phyloP scores from a whole-genome alignment of 768 basidiomycete genomes.

The Tephrocybe sp. region DNA sequence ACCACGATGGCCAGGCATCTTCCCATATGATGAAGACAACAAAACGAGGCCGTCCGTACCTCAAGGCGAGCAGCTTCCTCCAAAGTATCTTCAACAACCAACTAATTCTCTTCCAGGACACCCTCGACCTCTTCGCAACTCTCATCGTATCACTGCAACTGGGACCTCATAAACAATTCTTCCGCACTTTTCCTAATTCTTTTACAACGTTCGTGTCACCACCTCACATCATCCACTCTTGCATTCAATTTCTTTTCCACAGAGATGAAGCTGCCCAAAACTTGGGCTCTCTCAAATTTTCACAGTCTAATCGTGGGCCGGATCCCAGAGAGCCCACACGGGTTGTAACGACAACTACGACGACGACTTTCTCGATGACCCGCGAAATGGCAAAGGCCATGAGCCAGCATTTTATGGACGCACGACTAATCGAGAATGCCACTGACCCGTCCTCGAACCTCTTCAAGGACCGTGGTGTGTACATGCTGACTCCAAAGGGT shows the following conservation, averaged over 20 bases:
- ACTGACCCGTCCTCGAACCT: slow-evolving; percentile 82
- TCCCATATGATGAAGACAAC: slow-evolving; percentile 99
- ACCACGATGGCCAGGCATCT: slow-evolving; percentile 52
- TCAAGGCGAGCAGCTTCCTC: slow-evolving; percentile 59
- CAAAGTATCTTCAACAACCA: slow-evolving; percentile 6
- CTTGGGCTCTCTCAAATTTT: slow-evolving; percentile 93
- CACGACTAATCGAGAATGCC: slow-evolving; percentile 95
- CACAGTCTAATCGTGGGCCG: slow-evolving; percentile 96
- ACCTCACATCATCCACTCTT: slow-evolving; percentile 9
- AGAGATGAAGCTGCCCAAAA: slow-evolving; percentile 96
- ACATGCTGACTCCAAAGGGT: slow-evolving; percentile 94
- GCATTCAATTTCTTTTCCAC: slow-evolving; percentile 10
- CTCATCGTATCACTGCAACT: slow-evolving; percentile 92
- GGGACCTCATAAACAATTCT: slow-evolving; percentile 89
- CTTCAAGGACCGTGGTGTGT: slow-evolving; percentile 98
- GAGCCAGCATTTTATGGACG: slow-evolving; percentile 99
- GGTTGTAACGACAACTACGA: slow-evolving; percentile 98
- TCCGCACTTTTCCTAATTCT: slow-evolving; percentile 90
- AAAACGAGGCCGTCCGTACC: slow-evolving; percentile 89
- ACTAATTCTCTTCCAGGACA: slow-evolving; percentile 60
- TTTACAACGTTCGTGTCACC: slow-evolving; percentile 81
- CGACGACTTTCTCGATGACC: slow-evolving; percentile 99
- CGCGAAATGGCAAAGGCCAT: slow-evolving; percentile 99
- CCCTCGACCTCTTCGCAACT: slow-evolving; percentile 96
- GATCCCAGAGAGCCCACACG: slow-evolving; percentile 98